phyloP scores from a whole-genome alignment of 1,284 basidiomycete genomes.

The Apiotrichum domesticum region DNA sequence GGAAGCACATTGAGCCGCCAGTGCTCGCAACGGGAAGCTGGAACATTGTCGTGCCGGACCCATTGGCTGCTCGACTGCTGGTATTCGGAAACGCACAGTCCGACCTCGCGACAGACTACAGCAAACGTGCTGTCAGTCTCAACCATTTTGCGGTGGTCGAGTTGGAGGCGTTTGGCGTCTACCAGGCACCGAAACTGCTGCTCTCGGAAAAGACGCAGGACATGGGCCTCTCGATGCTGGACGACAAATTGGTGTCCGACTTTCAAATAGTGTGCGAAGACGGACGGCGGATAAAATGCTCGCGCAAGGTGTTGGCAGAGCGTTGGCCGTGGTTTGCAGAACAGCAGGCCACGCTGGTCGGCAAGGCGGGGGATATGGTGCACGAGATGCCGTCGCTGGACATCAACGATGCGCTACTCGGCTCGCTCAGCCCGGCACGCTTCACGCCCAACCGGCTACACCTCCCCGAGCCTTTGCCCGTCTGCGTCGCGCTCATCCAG shows the following conservation, averaged over 20 bases:
- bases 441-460: conserved; percentile 61
- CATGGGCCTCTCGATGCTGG: conserved; percentile 67
- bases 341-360: conserved; percentile 51
- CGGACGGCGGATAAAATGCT: conserved; percentile 72
- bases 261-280: conserved; percentile 90
- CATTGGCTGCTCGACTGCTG: conserved; percentile 68
- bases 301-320: conserved; percentile 70
- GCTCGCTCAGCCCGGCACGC: conserved; percentile 34
- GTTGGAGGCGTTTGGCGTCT: conserved; percentile 87
- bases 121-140: conserved; percentile 80
- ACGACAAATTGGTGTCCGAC: conserved; percentile 69
- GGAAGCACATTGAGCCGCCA: conserved; percentile 79
- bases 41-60: conserved; percentile 80
- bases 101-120: conserved; percentile 85
- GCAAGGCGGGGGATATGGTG: conserved; percentile 20
- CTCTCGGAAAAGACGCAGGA: conserved; percentile 58
- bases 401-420: conserved; percentile 36
- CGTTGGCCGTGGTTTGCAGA: conserved; percentile 92
- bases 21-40: conserved; percentile 70
- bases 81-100: conserved; percentile 82
- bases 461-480: conserved; percentile 80
- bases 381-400: conserved; percentile 26
- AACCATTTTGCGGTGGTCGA: conserved; percentile 85
- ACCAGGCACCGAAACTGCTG: conserved; percentile 70
- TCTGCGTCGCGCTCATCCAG: conserved; percentile 81